Evolutionary conservation across 192 early-diverging fungal genomes (phyloP), one percentile per base, ranked within the genome.

Genomic region (Endogone sp.): DNA sequence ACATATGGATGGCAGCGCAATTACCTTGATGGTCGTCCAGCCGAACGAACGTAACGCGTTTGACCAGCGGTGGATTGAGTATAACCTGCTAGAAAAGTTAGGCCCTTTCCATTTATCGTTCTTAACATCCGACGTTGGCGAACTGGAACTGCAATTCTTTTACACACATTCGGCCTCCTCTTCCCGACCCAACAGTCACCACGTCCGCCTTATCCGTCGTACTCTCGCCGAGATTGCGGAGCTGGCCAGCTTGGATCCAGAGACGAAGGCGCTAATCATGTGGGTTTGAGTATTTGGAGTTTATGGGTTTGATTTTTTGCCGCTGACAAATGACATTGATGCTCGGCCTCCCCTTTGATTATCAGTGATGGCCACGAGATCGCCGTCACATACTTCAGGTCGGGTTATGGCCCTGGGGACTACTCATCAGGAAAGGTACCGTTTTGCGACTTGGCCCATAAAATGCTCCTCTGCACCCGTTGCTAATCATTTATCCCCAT

Each of bases 51-150:
- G 93, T 32, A 99, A 99, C 68, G 84, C 86, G 22, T 95, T 92
- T 79, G 97, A 99, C 79, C 97, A 99, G 76, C 85, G 94, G 57
- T 89, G 84, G 82, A 88, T 96, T 37, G 93, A 95, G 69, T 91
- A 92, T 62, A 79, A 72, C n/a, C 75, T 96, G n/a, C 81, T 90
- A 37, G 76, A 87, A 70, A 78, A 60, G 81, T 82, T 71, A 68
- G 59, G 22, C 59, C 9, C 59, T 4, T n/a, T 66, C 23, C 63
- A 8, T 75, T 27, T 59, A 20, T 49, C 37, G 27, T 54, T 61
- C 26, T 13, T 4, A 66, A 27, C 32, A 1, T 23, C 13, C n/a
- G 29, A 20, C 22, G 32, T 28, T 30, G n/a, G 56, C 29, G 68
- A 22, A 55, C 59, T 21, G 32, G 11, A 27, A 37, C 55, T 58